Conservation (phyloP, 176 grass and related monocot genomes). For the Rhynchospora pubera region DNA sequence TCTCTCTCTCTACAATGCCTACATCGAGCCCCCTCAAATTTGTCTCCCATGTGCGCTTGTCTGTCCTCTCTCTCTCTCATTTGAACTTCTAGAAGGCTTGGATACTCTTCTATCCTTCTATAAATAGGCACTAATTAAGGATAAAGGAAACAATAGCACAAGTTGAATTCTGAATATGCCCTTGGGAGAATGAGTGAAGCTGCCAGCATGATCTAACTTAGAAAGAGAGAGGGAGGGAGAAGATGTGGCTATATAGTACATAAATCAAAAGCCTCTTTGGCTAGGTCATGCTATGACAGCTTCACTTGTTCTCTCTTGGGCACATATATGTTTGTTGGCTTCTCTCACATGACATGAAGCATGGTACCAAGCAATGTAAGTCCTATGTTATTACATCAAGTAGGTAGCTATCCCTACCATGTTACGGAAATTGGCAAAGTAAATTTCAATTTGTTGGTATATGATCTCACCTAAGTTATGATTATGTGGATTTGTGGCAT, state of each 20-base stretch:
- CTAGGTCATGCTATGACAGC: conserved; percentile 95
- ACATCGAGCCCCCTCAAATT: conserved; percentile 24
- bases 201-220: conserved; percentile 93
- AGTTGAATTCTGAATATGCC: conserved; percentile 17
- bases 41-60: conserved; percentile 31
- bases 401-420: not conserved
- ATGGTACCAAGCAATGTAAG: not conserved
- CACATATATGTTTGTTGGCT: not conserved
- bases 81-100: not conserved
- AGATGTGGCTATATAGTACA: not conserved
- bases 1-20: not conserved
- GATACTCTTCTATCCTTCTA: not conserved
- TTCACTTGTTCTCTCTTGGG: conserved; percentile 70
- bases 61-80: not conserved
- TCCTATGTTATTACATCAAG: not conserved
- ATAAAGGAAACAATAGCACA: conserved; percentile 7
- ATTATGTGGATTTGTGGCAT: not conserved
- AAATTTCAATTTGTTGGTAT: too few species aligned
- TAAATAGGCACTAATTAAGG: conserved; percentile 10
- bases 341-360: not conserved
- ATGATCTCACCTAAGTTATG: not conserved
- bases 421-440: too few species aligned
- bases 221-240: not conserved
- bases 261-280: conserved; percentile 1
- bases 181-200: conserved; percentile 75